Evolutionary conservation across 208 protist genomes (phyloP).

Genomic region (Crithidia brevicula): DNA sequence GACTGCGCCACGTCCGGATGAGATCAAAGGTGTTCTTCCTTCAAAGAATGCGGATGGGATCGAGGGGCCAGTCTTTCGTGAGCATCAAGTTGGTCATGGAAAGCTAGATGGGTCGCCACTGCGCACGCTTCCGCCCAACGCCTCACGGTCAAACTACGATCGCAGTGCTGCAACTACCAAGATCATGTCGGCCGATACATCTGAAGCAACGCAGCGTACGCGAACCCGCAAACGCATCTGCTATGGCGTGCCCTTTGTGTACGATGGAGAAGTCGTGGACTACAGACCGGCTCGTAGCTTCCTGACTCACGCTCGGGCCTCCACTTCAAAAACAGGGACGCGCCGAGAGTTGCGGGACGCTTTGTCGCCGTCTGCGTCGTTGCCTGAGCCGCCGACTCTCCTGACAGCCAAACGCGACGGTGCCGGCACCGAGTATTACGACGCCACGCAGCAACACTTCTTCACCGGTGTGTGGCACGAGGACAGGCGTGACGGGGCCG

Average conservation of each 20-base stretch:
- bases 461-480: constrained; percentile 61
- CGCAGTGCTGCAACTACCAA: no score
- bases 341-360: no score
- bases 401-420: constrained; percentile 31
- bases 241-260: constrained; percentile 33
- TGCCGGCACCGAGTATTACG: constrained; percentile 42
- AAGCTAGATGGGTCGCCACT: background rate
- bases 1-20: constrained; percentile 8
- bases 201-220: background rate
- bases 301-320: background rate
- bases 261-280: constrained; percentile 27
- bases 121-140: background rate
- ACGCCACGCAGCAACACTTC: constrained; percentile 28
- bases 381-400: background rate
- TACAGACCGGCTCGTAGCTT: constrained; percentile 21
- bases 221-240: background rate
- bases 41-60: background rate
- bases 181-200: no score
- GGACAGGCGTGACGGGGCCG: constrained; percentile 52
- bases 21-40: background rate
- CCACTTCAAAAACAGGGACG: no score
- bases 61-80: background rate
- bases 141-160: background rate
- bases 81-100: constrained; percentile 12
- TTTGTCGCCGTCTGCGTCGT: background rate